Base-by-base conservation (phyloP, 208 protist genomes). In the Balamuthia mandrillaris region DNA sequence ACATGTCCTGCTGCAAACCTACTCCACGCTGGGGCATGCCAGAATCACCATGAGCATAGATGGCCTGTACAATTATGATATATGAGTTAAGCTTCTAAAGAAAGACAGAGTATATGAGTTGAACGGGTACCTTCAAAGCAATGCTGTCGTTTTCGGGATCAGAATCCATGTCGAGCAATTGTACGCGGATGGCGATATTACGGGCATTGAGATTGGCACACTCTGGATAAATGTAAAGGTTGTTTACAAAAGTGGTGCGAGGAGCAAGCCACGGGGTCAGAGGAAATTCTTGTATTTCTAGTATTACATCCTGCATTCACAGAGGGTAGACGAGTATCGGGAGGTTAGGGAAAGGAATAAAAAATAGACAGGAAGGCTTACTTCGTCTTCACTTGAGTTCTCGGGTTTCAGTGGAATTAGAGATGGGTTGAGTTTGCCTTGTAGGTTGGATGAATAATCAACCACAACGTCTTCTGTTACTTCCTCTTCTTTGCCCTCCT, bases 161-260 rank as follows among this genome's bases (percentile, higher is more conserved):
- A 27, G 31, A 3, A n/a, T 79, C 70, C 7, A 47, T 58, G 33
- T 79, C 35, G 4, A 79, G 70, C 24, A 79, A 21, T 35, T 79
- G 70, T 79, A 79, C 33, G 29, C 49, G n/a, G 70, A 79, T 79
- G 24, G 49, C 70, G 33, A 79, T 24, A 47, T 79, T 79, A 18
- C 49, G 42, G 2, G 44, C 70, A 6, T 27, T 39, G 2, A 35
- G n/a, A n/a, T 18, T 56, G 49, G 49, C 49, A 37, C 49, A 33
- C 42, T 79, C 70, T 14, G 70, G 70, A 35, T 79, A 79, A 14
- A 79, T 33, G 35, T 79, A 79, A 35, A 79, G 70, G 29, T 35
- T 52, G 37, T 79, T 79, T 35, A 79, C 70, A 56, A 58, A 79
- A 31, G 49, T 35, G 24, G 70, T 79, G n/a, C n/a, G n/a, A n/a